Base-by-base conservation (phyloP, 2,329 filamentous ascomycete species). In the Curvularia verruculosa region DNA sequence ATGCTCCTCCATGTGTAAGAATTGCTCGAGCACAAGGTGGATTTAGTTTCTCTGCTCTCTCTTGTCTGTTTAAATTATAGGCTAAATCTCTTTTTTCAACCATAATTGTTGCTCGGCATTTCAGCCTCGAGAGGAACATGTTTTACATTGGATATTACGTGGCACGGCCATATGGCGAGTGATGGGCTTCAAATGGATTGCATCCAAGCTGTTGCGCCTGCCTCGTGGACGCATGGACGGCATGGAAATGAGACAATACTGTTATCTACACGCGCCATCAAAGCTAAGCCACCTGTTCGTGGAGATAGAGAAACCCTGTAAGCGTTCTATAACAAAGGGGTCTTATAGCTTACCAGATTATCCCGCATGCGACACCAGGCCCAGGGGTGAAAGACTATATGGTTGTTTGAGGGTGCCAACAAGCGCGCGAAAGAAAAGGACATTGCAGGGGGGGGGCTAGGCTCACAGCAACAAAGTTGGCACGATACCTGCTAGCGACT, bases 401-500 rank as follows among this genome's bases (percentile, higher is more conserved):
- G 29, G 29, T 31, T 15, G 29, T 31, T 15, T 31, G 10, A 13
- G 13, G 13, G 29, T 31, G 29, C 29, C 29, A 31, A 31, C 15
- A 31, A 31, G 29, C 29, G 29, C 29, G 29, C 29, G 29, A 13
- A 13, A 31, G 29, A 31, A 31, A 31, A 31, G 29, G 29, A 31
- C 12, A 31, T 15, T 31, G 29, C 29, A 31, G 2, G 29, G 13
- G 13, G 10, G 13, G 15, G n/a, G n/a, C n/a, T n/a, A 13, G 29
- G 29, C 29, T 31, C 29, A 31, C 36, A 23, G 21, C 34, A 15
- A 34, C 52, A 60, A 64, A 63, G 56, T 63, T 63, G 64, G 64
- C 62, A 61, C 54, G 36, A 65, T 65, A 62, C 62, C 60, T 65
- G 58, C 34, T 29, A 26, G 24, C 26, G 24, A 19, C 28, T 56